A percentile compares a stretch with the other conserved stretches of the same genome.
Conservation (phyloP, 2,329 filamentous ascomycete genomes). For the Alternaria gaisen region DNA sequence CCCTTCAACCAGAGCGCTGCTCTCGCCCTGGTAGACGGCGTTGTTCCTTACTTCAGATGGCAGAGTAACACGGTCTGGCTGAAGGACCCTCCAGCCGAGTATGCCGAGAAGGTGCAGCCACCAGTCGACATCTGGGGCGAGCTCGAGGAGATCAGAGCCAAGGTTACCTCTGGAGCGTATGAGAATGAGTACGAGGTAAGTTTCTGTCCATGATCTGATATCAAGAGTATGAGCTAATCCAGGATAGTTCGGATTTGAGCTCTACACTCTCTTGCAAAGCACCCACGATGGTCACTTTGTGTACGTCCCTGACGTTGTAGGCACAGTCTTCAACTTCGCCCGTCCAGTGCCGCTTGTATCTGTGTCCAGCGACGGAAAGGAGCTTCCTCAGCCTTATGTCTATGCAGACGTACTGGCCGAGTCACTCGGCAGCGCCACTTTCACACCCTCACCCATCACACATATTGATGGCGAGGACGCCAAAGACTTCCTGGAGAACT, state of each 20-base stretch:
- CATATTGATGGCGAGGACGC: constrained; percentile 67
- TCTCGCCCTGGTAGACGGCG: constrained; percentile 52
- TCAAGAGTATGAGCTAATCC: constrained; percentile 12
- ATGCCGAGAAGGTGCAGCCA: constrained; percentile 56
- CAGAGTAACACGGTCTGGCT: constrained; percentile 57
- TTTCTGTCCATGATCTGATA: not conserved
- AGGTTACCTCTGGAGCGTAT: constrained; percentile 50
- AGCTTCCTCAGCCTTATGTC: constrained; percentile 65
- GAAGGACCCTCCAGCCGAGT: constrained; percentile 57
- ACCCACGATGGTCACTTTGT: constrained; percentile 73
- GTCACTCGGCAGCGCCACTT: constrained; percentile 52
- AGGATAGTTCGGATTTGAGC: constrained; percentile 42
- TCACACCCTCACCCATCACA: constrained; percentile 59
- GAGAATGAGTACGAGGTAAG: constrained; percentile 53
- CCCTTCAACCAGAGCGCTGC: constrained; percentile 56
- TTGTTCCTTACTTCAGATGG: constrained; percentile 58
- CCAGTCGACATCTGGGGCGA: constrained; percentile 54
- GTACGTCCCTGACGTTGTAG: constrained; percentile 64
- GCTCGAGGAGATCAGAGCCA: constrained; percentile 51
- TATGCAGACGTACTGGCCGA: constrained; percentile 58
- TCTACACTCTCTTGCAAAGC: constrained; percentile 56
- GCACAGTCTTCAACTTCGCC: constrained; percentile 61
- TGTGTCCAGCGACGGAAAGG: constrained; percentile 62
- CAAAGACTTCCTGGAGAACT: constrained; percentile 59
- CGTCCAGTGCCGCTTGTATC: constrained; percentile 64